Percentiles rank a stretch among this genome's conserved stretches.
Evolutionary conservation across 768 basidiomycete genomes (phyloP).

Genomic region (Suillus clintonianus): DNA sequence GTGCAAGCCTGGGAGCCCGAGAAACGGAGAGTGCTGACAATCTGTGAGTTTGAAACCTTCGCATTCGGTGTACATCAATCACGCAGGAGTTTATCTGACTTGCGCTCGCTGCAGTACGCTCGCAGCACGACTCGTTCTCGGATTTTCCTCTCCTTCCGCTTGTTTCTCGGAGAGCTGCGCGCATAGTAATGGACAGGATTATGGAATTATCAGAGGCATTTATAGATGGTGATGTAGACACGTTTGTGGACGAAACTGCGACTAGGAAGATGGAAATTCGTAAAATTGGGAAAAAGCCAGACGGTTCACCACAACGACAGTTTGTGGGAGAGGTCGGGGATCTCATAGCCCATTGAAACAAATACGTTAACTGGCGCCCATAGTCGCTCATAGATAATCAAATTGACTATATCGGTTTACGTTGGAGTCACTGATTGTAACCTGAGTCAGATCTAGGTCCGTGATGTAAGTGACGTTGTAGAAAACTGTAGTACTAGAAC

Average conservation of each 20-base stretch:
- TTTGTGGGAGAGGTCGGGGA: constrained; percentile 22
- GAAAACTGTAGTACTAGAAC: neutral
- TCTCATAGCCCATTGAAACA: constrained; percentile 23
- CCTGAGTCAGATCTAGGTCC: neutral
- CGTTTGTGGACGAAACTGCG: neutral
- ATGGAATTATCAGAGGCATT: constrained; percentile 21
- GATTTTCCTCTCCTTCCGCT: constrained; percentile 28
- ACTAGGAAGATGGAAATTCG: constrained; percentile 23
- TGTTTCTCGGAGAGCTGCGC: constrained; percentile 18
- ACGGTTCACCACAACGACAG: constrained; percentile 25
- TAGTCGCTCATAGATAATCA: neutral
- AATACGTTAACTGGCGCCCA: neutral
- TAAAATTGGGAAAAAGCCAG: constrained; percentile 21
- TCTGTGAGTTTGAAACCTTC: constrained; percentile 43
- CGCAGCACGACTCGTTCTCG: constrained; percentile 29
- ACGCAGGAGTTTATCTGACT: neutral
- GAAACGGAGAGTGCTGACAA: constrained; percentile 45
- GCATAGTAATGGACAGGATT: constrained; percentile 22
- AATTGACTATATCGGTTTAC: constrained; percentile 25
- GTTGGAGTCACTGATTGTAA: neutral
- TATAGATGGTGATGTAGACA: constrained; percentile 16
- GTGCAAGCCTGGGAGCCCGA: constrained; percentile 56
- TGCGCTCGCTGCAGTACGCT: constrained; percentile 17
- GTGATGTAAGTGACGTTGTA: neutral
- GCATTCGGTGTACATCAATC: neutral